Conservation (phyloP, 1,139 yeast genomes). For the Suzukiozyma palmioleophila region DNA sequence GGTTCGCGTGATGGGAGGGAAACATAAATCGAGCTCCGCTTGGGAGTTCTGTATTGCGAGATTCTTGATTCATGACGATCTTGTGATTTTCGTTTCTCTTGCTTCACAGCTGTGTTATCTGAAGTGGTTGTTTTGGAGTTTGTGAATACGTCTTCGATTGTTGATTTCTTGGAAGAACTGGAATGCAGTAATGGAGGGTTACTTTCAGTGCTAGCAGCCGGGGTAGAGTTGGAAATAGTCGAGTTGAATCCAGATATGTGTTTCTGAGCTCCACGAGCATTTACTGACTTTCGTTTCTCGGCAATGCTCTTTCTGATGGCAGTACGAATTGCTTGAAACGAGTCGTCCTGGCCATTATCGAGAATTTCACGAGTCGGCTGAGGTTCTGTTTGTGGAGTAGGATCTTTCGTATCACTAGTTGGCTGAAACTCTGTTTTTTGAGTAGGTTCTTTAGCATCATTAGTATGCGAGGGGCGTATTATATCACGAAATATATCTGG, state of each 20-base stretch:
- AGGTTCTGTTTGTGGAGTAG: no score
- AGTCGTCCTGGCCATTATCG: slow-evolving; percentile 15
- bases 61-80: not conserved
- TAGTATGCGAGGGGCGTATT: slow-evolving; percentile 2
- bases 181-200: not conserved
- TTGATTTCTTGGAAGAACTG: not conserved
- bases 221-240: not conserved
- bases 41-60: slow-evolving; percentile 21
- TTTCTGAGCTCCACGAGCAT: not conserved
- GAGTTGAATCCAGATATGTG: no score
- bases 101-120: no score
- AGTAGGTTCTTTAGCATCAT: no score
- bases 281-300: slow-evolving; percentile 17
- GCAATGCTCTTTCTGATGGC: slow-evolving; percentile 39
- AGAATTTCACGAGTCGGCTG: not conserved
- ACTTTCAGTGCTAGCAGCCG: not conserved
- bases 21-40: slow-evolving; percentile 32
- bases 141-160: not conserved
- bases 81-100: not conserved
- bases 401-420: not conserved
- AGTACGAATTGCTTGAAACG: slow-evolving; percentile 34
- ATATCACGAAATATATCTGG: slow-evolving; percentile 1
- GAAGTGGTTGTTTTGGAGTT: no score
- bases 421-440: no score
- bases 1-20: slow-evolving; percentile 41